Evolutionary conservation across 192 early-diverging fungal species (phyloP), one percentile per base, ranked within the genome.

Genomic region (Podila horticola): DNA sequence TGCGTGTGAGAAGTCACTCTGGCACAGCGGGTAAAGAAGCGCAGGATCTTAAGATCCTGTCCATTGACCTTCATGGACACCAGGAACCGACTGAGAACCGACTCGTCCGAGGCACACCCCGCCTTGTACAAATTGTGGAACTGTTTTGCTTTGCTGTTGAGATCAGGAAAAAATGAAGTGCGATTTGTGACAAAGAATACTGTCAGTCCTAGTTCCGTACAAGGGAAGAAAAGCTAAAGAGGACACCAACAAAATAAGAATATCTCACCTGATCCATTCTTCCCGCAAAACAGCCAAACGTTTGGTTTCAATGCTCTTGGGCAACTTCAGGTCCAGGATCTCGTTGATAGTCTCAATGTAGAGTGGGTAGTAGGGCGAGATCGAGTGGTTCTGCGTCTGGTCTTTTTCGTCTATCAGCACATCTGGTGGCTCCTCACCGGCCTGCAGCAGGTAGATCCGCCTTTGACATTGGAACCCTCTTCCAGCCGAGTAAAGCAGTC

Each of bases 1-100:
- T 72, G 76, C 1, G 74, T 38, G 28, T 75, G 74, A 24, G 64
- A 28, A 1, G 63, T 65, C 12, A 62, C 70, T 26, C 69, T 51
- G 3, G 76, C 76, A 59, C 76, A 68, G 19, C 70, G 69, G 9
- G 76, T 71, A 61, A 81, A 81, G 67, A 72, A 72, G n/a, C 77
- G 71, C 5, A 81, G 62, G 12, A 81, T 81, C 67, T 81, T 72
- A 22, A 81, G 62, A 55, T 81, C 77, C 5, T 66, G 77, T 59
- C 48, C 24, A 17, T 81, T 66, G 12, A 81, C 77, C 5, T 45
- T n/a, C 77, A 81, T 73, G 12, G 77, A 73, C 36, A 63, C 61
- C 28, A 81, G 31, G 62, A 81, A 81, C 17, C 62, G 51, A 12
- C 69, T 62, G 13, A 81, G 66, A 15, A 73, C 62, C 5, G 60